Conservation (phyloP, 768 basidiomycete species). For the Leccinellum luteum region DNA sequence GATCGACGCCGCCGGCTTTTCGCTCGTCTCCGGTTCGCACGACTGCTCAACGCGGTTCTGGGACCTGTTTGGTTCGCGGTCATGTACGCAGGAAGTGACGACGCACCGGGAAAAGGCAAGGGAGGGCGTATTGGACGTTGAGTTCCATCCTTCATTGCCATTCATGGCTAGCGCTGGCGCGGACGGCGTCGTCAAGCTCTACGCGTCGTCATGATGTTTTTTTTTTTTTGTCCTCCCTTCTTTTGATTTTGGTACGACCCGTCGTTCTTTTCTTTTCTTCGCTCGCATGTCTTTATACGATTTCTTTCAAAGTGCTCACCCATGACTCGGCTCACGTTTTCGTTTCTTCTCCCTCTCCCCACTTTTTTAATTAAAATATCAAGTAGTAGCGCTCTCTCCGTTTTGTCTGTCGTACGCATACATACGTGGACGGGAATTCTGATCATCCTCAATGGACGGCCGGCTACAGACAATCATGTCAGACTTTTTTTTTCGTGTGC, state of each 20-base stretch:
- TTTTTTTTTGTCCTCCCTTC: neutral
- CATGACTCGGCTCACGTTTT: conserved; percentile 5
- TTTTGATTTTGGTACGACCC: neutral
- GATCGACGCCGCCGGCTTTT: conserved; percentile 83
- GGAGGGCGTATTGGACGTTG: conserved; percentile 88
- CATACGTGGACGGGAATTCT: neutral
- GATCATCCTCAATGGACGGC: neutral
- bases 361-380: neutral
- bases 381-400: conserved; percentile 10
- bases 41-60: conserved; percentile 95
- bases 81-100: conserved; percentile 87
- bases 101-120: conserved; percentile 86
- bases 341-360: neutral
- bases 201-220: conserved; percentile 64
- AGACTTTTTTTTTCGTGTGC: neutral
- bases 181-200: conserved; percentile 91
- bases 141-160: conserved; percentile 78
- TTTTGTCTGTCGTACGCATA: conserved; percentile 15
- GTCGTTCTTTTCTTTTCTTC: neutral
- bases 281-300: conserved; percentile 1
- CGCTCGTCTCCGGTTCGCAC: conserved; percentile 86
- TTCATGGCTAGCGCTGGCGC: conserved; percentile 95
- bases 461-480: neutral
- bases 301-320: conserved; percentile 10
- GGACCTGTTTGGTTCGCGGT: conserved; percentile 78